These are phyloP conservation scores for Sisymbrium altissimum DNA, from an alignment of 345 rosid genomes.

Conservation along the genomic window DNA sequence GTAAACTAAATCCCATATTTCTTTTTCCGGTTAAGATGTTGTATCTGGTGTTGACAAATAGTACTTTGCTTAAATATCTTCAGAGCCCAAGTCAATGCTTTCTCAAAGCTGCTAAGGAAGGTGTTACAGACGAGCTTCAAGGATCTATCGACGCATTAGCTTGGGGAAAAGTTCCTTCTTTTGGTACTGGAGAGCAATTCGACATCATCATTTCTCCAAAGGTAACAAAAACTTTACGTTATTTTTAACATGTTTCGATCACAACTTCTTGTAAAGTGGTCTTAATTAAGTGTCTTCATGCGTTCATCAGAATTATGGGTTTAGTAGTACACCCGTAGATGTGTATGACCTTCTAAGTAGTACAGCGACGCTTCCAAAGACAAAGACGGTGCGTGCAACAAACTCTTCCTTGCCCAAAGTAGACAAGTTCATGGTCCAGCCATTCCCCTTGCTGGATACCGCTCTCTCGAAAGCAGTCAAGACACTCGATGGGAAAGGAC, in stretches of 20 bases:
- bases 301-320: conserved; percentile 43
- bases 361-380: conserved; percentile 32
- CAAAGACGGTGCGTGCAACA: neutral
- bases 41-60: neutral
- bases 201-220: conserved; percentile 59
- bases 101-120: conserved; percentile 84
- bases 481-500: conserved; percentile 31
- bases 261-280: neutral
- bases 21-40: neutral
- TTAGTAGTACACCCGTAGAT: conserved; percentile 45
- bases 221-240: conserved; percentile 39
- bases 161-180: conserved; percentile 76
- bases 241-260: conserved; percentile 15
- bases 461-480: conserved; percentile 32
- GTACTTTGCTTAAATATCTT: conserved; percentile 4
- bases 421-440: conserved; percentile 36
- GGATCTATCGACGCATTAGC: conserved; percentile 81
- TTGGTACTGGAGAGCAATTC: conserved; percentile 77
- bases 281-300: neutral
- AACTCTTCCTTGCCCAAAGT: conserved; percentile 19
- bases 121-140: conserved; percentile 56
- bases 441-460: conserved; percentile 30
- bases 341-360: conserved; percentile 53
- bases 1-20: conserved; percentile 22
- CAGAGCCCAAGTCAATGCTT: conserved; percentile 84